These are phyloP conservation scores for Cinnamomum chago DNA, from an alignment of 164 flowering plant genomes.

Conservation along the genomic window DNA sequence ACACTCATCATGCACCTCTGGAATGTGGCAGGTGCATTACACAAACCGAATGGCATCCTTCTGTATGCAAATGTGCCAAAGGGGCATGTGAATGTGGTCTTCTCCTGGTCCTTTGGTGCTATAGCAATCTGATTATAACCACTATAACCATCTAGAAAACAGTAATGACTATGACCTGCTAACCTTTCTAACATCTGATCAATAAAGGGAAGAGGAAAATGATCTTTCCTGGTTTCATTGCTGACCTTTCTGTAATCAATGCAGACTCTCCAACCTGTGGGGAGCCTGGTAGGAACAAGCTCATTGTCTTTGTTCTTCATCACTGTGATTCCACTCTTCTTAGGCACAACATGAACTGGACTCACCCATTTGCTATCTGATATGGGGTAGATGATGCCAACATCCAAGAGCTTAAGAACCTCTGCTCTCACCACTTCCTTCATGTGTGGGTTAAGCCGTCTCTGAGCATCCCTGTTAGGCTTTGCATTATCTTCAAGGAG, in stretches of 20 bases:
- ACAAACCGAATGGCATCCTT: no score
- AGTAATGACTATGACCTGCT: background rate
- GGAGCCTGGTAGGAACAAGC: background rate
- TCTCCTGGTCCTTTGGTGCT: background rate
- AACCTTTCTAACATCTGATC: background rate
- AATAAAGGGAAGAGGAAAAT: no score
- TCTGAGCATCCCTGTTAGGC: background rate
- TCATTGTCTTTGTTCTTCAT: no score
- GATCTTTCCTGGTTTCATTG: background rate
- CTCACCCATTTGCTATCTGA: background rate
- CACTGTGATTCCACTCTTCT: background rate
- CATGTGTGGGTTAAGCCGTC: background rate
- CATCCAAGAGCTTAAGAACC: no score
- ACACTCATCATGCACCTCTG: no score
- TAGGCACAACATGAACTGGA: background rate
- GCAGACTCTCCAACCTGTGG: background rate
- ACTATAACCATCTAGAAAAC: background rate
- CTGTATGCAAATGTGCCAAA: no score
- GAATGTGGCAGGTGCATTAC: no score
- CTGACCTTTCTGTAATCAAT: background rate
- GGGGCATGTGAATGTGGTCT: no score
- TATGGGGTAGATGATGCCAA: no score
- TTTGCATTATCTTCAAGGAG: background rate
- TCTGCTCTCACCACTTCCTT: no score
- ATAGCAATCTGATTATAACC: background rate